A percentile compares a stretch with the other conserved stretches of the same genome.
These are phyloP conservation scores for Laetiporus sulphureus DNA, from an alignment of 1,284 basidiomycete genomes.

Conservation along the genomic window DNA sequence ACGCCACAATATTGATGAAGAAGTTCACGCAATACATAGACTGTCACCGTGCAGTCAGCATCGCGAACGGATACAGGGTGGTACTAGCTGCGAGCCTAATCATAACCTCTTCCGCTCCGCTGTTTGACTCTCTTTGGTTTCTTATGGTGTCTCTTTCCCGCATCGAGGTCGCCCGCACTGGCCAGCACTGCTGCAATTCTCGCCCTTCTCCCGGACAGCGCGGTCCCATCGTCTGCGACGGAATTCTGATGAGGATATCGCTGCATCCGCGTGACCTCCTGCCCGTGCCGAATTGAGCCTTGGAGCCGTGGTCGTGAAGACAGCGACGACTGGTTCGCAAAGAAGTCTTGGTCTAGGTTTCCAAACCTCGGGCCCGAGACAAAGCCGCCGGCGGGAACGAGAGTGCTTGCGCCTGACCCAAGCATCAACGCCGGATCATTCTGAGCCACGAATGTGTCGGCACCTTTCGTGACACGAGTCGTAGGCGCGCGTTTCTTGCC, in stretches of 20 bases:
- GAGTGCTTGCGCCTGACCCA: constrained; percentile 15
- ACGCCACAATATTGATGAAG: too few species aligned
- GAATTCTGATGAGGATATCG: constrained; percentile 79
- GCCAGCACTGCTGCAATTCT: constrained; percentile 41
- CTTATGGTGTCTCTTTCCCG: constrained; percentile 87
- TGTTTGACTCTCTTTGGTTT: constrained; percentile 80
- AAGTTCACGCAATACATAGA: too few species aligned
- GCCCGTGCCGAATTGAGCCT: constrained; percentile 51
- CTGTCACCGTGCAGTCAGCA: too few species aligned
- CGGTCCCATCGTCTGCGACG: constrained; percentile 71
- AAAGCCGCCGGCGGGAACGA: constrained; percentile 18
- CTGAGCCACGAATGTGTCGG: constrained; percentile 71
- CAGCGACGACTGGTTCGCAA: constrained; percentile 47
- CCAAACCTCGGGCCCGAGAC: constrained; percentile 46
- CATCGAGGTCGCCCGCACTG: constrained; percentile 32
- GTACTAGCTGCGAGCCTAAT: too few species aligned
- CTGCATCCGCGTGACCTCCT: constrained; percentile 55
- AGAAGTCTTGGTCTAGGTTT: constrained; percentile 84
- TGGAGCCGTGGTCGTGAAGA: constrained; percentile 60
- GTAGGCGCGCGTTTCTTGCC: constrained; percentile 82
- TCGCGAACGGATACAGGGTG: too few species aligned
- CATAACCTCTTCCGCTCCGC: constrained; percentile 88
- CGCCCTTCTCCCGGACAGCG: constrained; percentile 41
- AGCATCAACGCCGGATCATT: constrained; percentile 14
- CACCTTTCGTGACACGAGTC: constrained; percentile 76